A percentile compares a stretch with the other conserved stretches of the same genome.
Evolutionary conservation across 1,284 basidiomycete genomes (phyloP).

Genomic region (Malassezia psittaci): DNA sequence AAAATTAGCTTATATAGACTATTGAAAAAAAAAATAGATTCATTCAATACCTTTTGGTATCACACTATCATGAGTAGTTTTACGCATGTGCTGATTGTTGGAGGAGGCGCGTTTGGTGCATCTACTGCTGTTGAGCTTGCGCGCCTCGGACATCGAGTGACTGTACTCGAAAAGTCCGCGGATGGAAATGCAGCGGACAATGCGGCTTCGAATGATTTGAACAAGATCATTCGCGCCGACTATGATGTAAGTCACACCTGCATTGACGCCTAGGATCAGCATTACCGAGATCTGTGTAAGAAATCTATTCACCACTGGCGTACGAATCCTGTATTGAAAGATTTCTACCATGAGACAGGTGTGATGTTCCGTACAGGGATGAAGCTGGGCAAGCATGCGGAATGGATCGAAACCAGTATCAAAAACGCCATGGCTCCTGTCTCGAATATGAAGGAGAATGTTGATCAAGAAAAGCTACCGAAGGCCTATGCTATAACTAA

Average conservation of each 20-base stretch:
- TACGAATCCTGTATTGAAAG: conserved; percentile 25
- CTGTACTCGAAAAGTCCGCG: conserved; percentile 52
- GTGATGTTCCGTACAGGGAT: conserved; percentile 28
- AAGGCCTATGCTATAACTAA: conserved; percentile 17
- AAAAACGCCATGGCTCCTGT: conserved; percentile 14
- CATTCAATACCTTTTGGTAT: too few species aligned
- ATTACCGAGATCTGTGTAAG: conserved; percentile 61
- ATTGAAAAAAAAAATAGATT: too few species aligned
- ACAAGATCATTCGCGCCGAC: conserved; percentile 58
- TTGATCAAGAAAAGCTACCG: neutral
- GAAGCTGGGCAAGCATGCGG: neutral
- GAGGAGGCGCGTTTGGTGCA: conserved; percentile 77
- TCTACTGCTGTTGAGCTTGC: conserved; percentile 71
- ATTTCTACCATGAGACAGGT: conserved; percentile 36
- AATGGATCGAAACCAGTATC: conserved; percentile 21
- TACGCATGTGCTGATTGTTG: conserved; percentile 53
- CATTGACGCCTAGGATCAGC: conserved; percentile 18
- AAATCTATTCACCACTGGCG: conserved; percentile 67
- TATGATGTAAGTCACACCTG: conserved; percentile 21
- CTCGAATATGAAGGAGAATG: neutral
- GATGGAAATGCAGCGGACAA: conserved; percentile 55
- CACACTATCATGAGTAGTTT: conserved; percentile 5
- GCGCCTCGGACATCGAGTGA: conserved; percentile 59
- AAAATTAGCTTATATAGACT: too few species aligned
- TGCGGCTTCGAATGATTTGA: conserved; percentile 71